phyloP scores from a whole-genome alignment of 805 yeast species.

The Pichia insulana region DNA sequence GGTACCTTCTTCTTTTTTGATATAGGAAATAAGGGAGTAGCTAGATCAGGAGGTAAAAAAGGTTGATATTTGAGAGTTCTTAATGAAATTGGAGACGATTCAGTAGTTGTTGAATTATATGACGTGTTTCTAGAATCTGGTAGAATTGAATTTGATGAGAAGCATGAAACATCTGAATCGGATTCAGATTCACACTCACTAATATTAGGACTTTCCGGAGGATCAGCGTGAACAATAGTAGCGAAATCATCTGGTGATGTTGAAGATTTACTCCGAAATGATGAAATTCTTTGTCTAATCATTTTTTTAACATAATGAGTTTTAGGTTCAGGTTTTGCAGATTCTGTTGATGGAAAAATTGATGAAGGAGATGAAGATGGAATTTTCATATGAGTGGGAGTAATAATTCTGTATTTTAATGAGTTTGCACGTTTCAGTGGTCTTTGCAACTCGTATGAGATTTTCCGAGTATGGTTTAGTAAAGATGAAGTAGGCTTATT shows the following conservation, averaged over 20 bases:
- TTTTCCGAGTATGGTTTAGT: conserved; percentile 7
- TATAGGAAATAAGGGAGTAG: background rate
- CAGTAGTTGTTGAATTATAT: conserved; percentile 3
- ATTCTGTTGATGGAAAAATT: background rate
- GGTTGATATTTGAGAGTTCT: background rate
- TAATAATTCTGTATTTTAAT: conserved; percentile 17
- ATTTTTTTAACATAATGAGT: conserved; percentile 1
- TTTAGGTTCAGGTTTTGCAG: conserved; percentile 13
- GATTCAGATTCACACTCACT: conserved; percentile 1
- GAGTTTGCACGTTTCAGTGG: conserved; percentile 26
- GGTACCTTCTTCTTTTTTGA: background rate
- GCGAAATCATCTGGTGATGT: background rate
- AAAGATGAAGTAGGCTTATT: conserved; percentile 6
- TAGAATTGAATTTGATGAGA: background rate
- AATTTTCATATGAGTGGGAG: conserved; percentile 12
- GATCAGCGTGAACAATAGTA: background rate
- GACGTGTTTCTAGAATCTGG: conserved; percentile 3
- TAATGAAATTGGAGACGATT: conserved; percentile 3
- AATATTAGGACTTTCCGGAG: conserved; percentile 6
- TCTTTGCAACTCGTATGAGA: conserved; percentile 14
- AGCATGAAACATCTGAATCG: conserved; percentile 5
- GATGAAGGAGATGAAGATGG: conserved; percentile 1
- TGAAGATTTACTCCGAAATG: conserved; percentile 3
- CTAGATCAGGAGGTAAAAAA: background rate
- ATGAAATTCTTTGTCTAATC: conserved; percentile 5